phyloP scores from a whole-genome alignment of 371 early-diverging fungal species.

The Smittium culicis region DNA sequence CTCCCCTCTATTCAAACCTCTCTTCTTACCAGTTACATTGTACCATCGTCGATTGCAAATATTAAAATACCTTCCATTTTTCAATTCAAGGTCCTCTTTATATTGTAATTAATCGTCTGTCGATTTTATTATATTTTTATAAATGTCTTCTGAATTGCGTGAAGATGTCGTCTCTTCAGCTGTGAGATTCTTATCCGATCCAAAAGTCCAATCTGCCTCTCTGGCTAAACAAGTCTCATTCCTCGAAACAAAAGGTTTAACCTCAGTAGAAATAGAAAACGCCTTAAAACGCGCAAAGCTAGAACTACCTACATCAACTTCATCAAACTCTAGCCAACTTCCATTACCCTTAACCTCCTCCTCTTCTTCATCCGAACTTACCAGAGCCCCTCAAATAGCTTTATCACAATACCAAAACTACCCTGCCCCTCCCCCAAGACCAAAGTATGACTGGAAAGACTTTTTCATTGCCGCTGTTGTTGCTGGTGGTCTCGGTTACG shows the following conservation, averaged over 20 bases:
- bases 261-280: constrained; percentile 77
- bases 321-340: constrained; percentile 15
- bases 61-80: too few species aligned
- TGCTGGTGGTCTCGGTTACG: constrained; percentile 75
- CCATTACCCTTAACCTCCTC: constrained; percentile 13
- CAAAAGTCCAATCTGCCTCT: constrained; percentile 77
- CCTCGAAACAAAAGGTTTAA: constrained; percentile 87
- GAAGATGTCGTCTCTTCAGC: constrained; percentile 76
- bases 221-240: constrained; percentile 84
- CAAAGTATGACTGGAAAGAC: constrained; percentile 79
- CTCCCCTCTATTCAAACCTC: too few species aligned
- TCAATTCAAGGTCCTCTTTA: too few species aligned
- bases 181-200: constrained; percentile 80
- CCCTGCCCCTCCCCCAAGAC: constrained; percentile 54
- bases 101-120: too few species aligned
- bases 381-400: constrained; percentile 6
- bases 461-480: constrained; percentile 77
- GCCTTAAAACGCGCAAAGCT: constrained; percentile 53
- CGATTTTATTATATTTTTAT: too few species aligned
- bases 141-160: constrained; percentile 27
- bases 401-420: constrained; percentile 5
- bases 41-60: too few species aligned
- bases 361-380: not conserved
- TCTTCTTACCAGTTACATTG: too few species aligned
- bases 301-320: constrained; percentile 9